phyloP scores from a whole-genome alignment of 2,329 filamentous ascomycete genomes.

The Epichloe bromicola region DNA sequence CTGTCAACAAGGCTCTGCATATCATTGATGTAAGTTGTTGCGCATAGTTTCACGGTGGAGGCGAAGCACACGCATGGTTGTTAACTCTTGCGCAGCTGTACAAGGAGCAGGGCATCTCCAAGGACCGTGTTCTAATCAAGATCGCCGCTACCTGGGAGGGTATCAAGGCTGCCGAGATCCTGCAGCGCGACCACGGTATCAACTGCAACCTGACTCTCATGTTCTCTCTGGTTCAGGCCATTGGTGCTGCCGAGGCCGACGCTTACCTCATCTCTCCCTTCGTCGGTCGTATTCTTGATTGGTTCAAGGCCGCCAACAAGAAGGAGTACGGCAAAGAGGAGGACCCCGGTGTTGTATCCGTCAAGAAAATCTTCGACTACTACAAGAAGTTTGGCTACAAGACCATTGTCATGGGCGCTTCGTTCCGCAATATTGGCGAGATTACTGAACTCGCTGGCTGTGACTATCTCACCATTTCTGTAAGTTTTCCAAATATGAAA shows the following conservation, averaged over 20 bases:
- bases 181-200: conserved; percentile 89
- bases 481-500: conserved; percentile 31
- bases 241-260: conserved; percentile 86
- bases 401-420: conserved; percentile 99
- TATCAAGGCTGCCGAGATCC: conserved; percentile 95
- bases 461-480: conserved; percentile 96
- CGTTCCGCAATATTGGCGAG: conserved; percentile 91
- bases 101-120: conserved; percentile 79
- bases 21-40: conserved; percentile 71
- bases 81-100: conserved; percentile 55
- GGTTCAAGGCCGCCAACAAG: conserved; percentile 95
- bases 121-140: conserved; percentile 97
- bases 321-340: conserved; percentile 82
- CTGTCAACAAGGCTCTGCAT: conserved; percentile 88
- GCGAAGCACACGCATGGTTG: not conserved
- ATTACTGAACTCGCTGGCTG: conserved; percentile 97
- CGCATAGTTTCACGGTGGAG: not conserved
- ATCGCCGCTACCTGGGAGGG: conserved; percentile 98
- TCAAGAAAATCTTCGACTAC: conserved; percentile 96
- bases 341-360: conserved; percentile 92
- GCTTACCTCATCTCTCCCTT: conserved; percentile 99
- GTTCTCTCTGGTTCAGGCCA: conserved; percentile 92
- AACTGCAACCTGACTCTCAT: conserved; percentile 99
- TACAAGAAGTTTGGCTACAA: conserved; percentile 99
- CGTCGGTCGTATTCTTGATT: conserved; percentile 97